Conservation (phyloP, 2,329 filamentous ascomycete species). For the Hypoxylon sp. region DNA sequence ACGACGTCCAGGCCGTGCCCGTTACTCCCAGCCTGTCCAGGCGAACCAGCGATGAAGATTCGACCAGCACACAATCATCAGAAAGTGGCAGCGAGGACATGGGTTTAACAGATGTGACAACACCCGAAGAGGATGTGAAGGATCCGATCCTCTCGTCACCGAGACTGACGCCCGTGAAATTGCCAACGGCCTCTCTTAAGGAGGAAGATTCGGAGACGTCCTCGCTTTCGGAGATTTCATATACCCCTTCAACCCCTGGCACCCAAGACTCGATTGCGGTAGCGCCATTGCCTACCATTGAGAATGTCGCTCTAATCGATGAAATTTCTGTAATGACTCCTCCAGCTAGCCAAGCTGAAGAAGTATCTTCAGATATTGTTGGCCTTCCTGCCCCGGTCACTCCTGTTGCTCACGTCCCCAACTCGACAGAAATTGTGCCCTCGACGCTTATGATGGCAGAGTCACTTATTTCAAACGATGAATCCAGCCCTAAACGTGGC, state of each 20-base stretch:
- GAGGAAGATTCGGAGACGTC: conserved; percentile 52
- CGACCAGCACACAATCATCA: conserved; percentile 50
- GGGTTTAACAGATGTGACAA: conserved; percentile 61
- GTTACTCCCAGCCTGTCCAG: conserved; percentile 53
- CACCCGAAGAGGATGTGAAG: conserved; percentile 64
- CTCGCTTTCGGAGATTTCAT: conserved; percentile 45
- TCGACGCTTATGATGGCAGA: conserved; percentile 6
- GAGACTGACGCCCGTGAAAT: conserved; percentile 51
- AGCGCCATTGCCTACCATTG: conserved; percentile 40
- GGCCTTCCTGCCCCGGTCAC: conserved; percentile 26
- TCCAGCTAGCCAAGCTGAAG: conserved; percentile 21
- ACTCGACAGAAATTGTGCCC: conserved; percentile 3
- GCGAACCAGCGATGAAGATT: conserved; percentile 56
- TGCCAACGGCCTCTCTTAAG: conserved; percentile 49
- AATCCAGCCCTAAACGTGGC: conserved; percentile 35
- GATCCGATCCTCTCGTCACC: conserved; percentile 56
- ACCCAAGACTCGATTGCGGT: conserved; percentile 40
- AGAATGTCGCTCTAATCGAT: conserved; percentile 9
- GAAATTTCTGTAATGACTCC: conserved; percentile 7
- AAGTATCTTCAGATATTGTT: conserved; percentile 23
- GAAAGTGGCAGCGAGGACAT: conserved; percentile 52
- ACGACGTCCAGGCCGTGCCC: conserved; percentile 50
- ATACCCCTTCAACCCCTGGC: conserved; percentile 26
- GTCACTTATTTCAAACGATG: conserved; percentile 17
- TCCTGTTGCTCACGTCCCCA: conserved; percentile 19